Evolutionary conservation across 331 rosid species (phyloP).

Genomic region (Spiraea crenata): DNA sequence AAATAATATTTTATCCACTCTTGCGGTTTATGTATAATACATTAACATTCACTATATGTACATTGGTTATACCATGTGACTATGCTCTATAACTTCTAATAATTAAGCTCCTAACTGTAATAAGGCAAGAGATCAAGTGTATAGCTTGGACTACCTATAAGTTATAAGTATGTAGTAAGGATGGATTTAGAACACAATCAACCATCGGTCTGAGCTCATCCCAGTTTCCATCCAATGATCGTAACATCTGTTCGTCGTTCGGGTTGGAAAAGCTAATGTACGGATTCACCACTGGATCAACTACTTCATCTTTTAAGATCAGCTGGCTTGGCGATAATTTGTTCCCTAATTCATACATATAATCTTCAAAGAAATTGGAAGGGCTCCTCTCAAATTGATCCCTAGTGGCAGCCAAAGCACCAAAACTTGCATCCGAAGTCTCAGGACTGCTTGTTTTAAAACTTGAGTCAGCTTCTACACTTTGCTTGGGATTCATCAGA

Average conservation of each 20-base stretch:
- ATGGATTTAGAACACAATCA: slow-evolving; percentile 22
- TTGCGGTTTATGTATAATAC: too few relatives aligned
- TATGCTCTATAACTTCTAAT: too few relatives aligned
- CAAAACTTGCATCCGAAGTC: slow-evolving; percentile 12
- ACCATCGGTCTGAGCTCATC: slow-evolving; percentile 38
- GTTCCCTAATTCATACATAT: neutral
- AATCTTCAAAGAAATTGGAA: neutral
- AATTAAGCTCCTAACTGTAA: neutral
- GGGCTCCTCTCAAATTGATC: slow-evolving; percentile 25
- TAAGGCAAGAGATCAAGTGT: neutral
- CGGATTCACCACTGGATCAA: slow-evolving; percentile 9
- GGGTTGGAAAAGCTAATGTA: slow-evolving; percentile 13
- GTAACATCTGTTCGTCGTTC: slow-evolving; percentile 20
- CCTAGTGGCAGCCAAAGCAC: slow-evolving; percentile 3
- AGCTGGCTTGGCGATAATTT: neutral
- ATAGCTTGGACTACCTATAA: neutral
- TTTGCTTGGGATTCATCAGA: neutral
- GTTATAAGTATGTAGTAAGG: neutral
- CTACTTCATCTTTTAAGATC: slow-evolving; percentile 17
- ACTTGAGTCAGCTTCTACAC: neutral
- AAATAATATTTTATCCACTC: too few relatives aligned
- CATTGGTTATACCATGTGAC: too few relatives aligned
- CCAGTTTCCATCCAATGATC: slow-evolving; percentile 25
- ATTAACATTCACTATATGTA: too few relatives aligned
- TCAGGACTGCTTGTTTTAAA: slow-evolving; percentile 13